Percentiles rank a stretch among this genome's conserved stretches.
Conservation (phyloP, 192 early-diverging fungal species). For the Lobosporangium transversale region DNA sequence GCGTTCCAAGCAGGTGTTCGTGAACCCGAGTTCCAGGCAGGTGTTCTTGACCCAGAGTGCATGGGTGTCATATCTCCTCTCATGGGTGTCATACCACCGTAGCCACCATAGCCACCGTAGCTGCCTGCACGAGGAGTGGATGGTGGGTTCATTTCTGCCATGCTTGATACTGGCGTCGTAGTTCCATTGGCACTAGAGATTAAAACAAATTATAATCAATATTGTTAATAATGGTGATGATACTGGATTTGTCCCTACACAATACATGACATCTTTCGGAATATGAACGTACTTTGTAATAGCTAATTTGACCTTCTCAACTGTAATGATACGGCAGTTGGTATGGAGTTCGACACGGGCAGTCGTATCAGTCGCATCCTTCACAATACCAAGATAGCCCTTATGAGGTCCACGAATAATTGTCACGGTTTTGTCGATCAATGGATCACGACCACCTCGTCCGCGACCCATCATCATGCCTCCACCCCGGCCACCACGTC, state of each 20-base stretch:
- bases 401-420: slow-evolving; percentile 92
- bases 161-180: slow-evolving; percentile 46
- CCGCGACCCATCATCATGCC: slow-evolving; percentile 62
- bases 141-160: slow-evolving; percentile 62
- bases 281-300: slow-evolving; percentile 65
- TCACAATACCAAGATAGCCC: slow-evolving; percentile 97
- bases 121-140: slow-evolving; percentile 63
- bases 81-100: slow-evolving; percentile 60
- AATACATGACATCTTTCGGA: no score
- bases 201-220: neutral
- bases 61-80: slow-evolving; percentile 45
- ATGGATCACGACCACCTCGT: slow-evolving; percentile 60
- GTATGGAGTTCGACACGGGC: slow-evolving; percentile 95
- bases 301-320: slow-evolving; percentile 80
- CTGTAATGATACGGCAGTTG: slow-evolving; percentile 80
- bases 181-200: slow-evolving; percentile 42
- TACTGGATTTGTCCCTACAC: no score
- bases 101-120: slow-evolving; percentile 66
- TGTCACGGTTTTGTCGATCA: slow-evolving; percentile 83
- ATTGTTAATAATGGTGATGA: no score
- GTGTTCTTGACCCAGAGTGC: slow-evolving; percentile 64
- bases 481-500: slow-evolving; percentile 59
- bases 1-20: slow-evolving; percentile 66
- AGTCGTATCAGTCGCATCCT: slow-evolving; percentile 76
- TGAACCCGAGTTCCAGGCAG: slow-evolving; percentile 74